Conservation (phyloP, 306 rosid genomes). For the Luffa acutangula region DNA sequence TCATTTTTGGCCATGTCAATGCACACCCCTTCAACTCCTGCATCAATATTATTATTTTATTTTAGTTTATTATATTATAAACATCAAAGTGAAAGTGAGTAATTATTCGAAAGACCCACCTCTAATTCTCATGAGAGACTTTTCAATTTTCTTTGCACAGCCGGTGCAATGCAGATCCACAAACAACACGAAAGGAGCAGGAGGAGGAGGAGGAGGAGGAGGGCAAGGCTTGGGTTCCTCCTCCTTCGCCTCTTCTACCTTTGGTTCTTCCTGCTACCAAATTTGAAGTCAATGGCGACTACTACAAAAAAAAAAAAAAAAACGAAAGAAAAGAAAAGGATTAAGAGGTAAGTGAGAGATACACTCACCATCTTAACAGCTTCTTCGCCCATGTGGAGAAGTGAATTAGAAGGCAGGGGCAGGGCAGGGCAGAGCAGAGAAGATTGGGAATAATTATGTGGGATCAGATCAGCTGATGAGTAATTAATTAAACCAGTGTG, state of each 20-base stretch:
- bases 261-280: slow-evolving; percentile 25
- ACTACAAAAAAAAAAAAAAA: too few species aligned
- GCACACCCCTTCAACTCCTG: slow-evolving; percentile 71
- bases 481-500: not conserved
- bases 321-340: too few species aligned
- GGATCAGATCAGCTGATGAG: too few species aligned
- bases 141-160: slow-evolving; percentile 79
- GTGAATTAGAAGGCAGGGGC: not conserved
- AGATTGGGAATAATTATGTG: not conserved
- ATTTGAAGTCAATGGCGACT: not conserved
- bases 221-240: slow-evolving; percentile 53
- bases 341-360: not conserved
- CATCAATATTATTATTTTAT: not conserved
- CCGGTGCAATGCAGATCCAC: slow-evolving; percentile 86
- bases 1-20: slow-evolving; percentile 63
- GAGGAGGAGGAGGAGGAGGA: slow-evolving; percentile 23
- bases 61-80: too few species aligned
- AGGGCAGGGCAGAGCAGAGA: slow-evolving; percentile 14
- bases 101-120: slow-evolving; percentile 2
- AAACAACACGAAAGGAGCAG: slow-evolving; percentile 42
- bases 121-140: slow-evolving; percentile 49
- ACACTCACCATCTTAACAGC: slow-evolving; percentile 46
- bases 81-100: too few species aligned
- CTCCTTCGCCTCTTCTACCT: slow-evolving; percentile 30
- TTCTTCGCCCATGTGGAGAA: slow-evolving; percentile 57